Percentiles rank a stretch among this genome's conserved stretches.
Conservation (phyloP, 2,329 filamentous ascomycete genomes). For the Nothomitra cinnamomea region DNA sequence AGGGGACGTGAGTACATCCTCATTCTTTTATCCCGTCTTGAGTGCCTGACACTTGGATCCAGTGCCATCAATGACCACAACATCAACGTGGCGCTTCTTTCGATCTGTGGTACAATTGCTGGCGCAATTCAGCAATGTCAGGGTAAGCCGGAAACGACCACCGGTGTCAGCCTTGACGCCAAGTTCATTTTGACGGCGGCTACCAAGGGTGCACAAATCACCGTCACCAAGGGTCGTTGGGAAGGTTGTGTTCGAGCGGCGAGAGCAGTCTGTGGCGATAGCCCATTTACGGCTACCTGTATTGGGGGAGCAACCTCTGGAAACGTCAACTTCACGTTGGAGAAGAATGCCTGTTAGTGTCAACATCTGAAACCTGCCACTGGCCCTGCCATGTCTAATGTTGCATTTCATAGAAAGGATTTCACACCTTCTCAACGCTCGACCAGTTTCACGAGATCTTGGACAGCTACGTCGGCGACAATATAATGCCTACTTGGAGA, state of each 20-base stretch:
- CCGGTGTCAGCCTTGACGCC: conserved; percentile 30
- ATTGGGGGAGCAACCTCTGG: conserved; percentile 30
- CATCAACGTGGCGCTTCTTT: conserved; percentile 29
- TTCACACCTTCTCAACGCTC: too few relatives aligned
- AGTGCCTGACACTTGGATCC: background rate
- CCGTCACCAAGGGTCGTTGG: conserved; percentile 35
- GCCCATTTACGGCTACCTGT: conserved; percentile 31
- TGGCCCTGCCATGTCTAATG: too few relatives aligned
- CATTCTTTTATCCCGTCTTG: background rate
- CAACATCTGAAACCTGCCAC: too few relatives aligned
- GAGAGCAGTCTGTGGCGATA: conserved; percentile 32
- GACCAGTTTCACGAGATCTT: too few relatives aligned
- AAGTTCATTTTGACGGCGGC: conserved; percentile 30
- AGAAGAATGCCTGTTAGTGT: conserved; percentile 12
- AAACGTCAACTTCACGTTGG: conserved; percentile 16
- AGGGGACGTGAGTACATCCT: conserved; percentile 13
- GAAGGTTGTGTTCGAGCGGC: conserved; percentile 37
- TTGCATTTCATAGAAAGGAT: too few relatives aligned
- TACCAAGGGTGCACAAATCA: conserved; percentile 30
- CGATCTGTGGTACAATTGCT: conserved; percentile 33
- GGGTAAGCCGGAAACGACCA: conserved; percentile 27
- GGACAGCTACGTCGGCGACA: too few relatives aligned
- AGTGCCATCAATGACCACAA: conserved; percentile 33
- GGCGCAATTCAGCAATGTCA: conserved; percentile 29
- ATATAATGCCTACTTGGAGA: too few relatives aligned